Percentiles rank a stretch among this genome's conserved stretches.
These are phyloP conservation scores for Benincasa hispida DNA, from an alignment of 306 rosid species.

Conservation along the genomic window DNA sequence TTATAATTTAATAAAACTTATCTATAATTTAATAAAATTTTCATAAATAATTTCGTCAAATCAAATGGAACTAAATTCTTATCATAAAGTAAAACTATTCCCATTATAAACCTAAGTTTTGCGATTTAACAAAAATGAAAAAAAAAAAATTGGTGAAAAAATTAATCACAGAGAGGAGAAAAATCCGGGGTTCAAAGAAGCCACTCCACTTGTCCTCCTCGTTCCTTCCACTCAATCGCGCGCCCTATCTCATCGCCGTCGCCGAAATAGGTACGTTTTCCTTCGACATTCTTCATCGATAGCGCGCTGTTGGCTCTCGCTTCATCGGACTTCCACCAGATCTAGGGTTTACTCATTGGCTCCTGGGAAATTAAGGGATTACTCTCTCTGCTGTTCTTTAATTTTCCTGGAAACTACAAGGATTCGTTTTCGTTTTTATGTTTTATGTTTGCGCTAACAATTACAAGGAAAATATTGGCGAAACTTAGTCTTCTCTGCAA, in stretches of 20 bases:
- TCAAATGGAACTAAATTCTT: too few relatives aligned
- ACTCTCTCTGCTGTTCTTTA: background rate
- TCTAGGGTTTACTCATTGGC: background rate
- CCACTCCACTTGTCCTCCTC: background rate
- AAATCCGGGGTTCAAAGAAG: background rate
- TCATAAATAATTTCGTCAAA: too few relatives aligned
- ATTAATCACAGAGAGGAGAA: too few relatives aligned
- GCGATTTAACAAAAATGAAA: too few relatives aligned
- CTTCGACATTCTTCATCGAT: background rate
- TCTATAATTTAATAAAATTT: too few relatives aligned
- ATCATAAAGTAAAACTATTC: too few relatives aligned
- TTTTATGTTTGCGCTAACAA: background rate
- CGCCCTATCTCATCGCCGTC: constrained; percentile 9
- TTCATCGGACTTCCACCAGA: background rate
- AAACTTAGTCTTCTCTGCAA: background rate
- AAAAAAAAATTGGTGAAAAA: too few relatives aligned
- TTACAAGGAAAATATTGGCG: background rate
- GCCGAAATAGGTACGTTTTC: background rate
- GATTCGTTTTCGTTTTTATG: background rate
- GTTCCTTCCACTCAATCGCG: background rate
- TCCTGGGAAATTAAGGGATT: background rate
- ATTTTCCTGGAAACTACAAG: background rate
- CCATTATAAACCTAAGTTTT: too few relatives aligned
- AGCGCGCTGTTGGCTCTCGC: background rate
- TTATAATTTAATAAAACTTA: too few relatives aligned